Base-by-base conservation (phyloP, 2,329 filamentous ascomycete genomes). In the Trichoderma sp. region DNA sequence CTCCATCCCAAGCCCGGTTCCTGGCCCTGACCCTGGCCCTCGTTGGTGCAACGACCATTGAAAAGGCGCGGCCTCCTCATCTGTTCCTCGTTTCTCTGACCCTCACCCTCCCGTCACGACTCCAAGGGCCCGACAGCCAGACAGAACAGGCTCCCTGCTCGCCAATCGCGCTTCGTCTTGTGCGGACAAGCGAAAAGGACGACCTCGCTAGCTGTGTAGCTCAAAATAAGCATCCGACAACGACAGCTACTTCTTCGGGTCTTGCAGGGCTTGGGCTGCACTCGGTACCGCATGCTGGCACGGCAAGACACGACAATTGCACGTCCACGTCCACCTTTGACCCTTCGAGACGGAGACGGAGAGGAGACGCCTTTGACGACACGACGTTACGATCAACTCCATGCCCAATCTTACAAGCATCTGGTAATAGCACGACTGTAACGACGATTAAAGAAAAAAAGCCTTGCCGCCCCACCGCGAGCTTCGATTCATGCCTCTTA, bases 21-120 rank as follows among this genome's bases (percentile, higher is more conserved):
- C 67, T 68, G 68, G 68, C 64, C 67, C 62, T 64, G 30, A 44
- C 17, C 63, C 34, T 64, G 30, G 54, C 17, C 63, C 34, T 48
- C 50, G 56, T 54, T 60, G 62, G 61, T 58, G 50, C 62, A 52
- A 50, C 61, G 65, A 44, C 65, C 75, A 78, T 79, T 79, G 72
- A 79, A 79, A 79, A 78, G 73, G 73, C 75, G 71, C 73, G 72
- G 73, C 69, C 76, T 75, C 76, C 76, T 71, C 75, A 70, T 71
- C 70, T 71, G 69, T 71, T 71, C 71, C 69, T 71, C 69, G 68
- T 68, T 66, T 68, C 69, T 65, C 68, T 70, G 70, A 71, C 67
- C 66, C 69, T 70, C 69, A 70, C 71, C 70, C 73, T 74, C 73
- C 70, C 70, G 71, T 70, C 72, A 69, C 57, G 56, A 57, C 61